Base-by-base conservation (phyloP, 2,329 filamentous ascomycete species). In the Scedosporium boydii region DNA sequence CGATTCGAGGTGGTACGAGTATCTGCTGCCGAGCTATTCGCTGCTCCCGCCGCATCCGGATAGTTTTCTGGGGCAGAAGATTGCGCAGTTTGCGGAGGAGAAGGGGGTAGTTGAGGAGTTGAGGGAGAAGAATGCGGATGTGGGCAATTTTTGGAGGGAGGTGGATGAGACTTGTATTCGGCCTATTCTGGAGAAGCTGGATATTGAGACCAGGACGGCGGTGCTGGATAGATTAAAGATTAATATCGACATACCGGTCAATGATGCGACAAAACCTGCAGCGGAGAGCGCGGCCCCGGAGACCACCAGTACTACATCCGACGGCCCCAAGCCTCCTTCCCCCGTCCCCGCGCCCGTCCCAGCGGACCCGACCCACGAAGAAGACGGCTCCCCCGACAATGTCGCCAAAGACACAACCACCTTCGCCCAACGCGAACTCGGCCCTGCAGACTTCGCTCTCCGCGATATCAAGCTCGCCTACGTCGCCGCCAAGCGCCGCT, bases 1-100 rank as follows among this genome's bases (percentile, higher is more conserved):
- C 75, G 95, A 99, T 75, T 96, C 92, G 27, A 83, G 95, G 68
- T 96, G 93, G 82, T 99, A 99, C 76, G 95, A 99, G 77, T 99
- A 99, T 72, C 80, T 99, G 60, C 90, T 99, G 74, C 95, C 95
- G 2, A 95, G 90, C 51, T 92, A 98, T 75, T 91, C 90, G 63
- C 90, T 99, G 68, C 78, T 99, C 38, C 95, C 95, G 21, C 95
- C 95, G 0, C 93, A 98, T 72, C 93, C 93, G 0, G 87, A 88
- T 65, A 96, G 90, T 65, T 96, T 84, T 72, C 75, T 99, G 42
- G 93, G 90, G 7, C 90, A 88, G 75, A 90, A 91, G 71, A 78
- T 96, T n/a, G 82, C 85, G n/a, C 86, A 93, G 69, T 78, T 86
- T 61, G 90, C 91, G 0, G 87, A 89, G 71, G 85, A 91, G 72